Evolutionary conservation across 2,329 filamentous ascomycete genomes (phyloP), one percentile per base, ranked within the genome.

Genomic region (Colletotrichum brevisporum): DNA sequence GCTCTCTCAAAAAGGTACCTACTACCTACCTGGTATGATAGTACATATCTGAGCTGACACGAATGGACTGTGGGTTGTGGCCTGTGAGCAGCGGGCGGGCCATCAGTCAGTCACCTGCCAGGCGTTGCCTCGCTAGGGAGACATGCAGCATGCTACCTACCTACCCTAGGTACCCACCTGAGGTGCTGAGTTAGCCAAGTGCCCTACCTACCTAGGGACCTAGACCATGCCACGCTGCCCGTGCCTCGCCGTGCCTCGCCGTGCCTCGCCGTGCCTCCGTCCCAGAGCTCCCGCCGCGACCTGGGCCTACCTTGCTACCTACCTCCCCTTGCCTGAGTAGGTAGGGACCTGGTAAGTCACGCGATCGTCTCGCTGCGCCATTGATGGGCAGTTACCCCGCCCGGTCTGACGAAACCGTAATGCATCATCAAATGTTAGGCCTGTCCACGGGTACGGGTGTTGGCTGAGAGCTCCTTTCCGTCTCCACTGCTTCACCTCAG

Each of bases 351-450:
- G 31, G 31, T 10, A 51, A 52, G 67, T 70, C 67, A 70, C 63
- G 67, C 67, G 67, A 70, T 70, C 63, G 39, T 63, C 67, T 68
- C 57, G 26, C 67, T 39, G 18, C 64, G 64, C 67, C 64, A 70
- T 68, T 54, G 51, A 68, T 69, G 62, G 58, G 39, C 63, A 68
- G 54, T 68, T 70, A 70, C 67, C 67, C 67, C 67, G 67, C 67
- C 67, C 57, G 64, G 67, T 68, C 67, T 70, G 67, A 70, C 67
- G 67, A 70, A 70, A 70, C 67, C 67, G 67, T 70, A 70, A 70
- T 68, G 67, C 67, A 69, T 52, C 62, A 56, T 39, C 57, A 63
- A 48, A 53, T 54, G 47, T 47, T 54, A 53, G 57, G 45, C n/a
- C 15, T n/a, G 43, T 24, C 21, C 21, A 24, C 21, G 21, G 2